A percentile compares a stretch with the other conserved stretches of the same genome.
These are phyloP conservation scores for Leucaena leucocephala DNA, from an alignment of 306 rosid genomes.

Conservation along the genomic window DNA sequence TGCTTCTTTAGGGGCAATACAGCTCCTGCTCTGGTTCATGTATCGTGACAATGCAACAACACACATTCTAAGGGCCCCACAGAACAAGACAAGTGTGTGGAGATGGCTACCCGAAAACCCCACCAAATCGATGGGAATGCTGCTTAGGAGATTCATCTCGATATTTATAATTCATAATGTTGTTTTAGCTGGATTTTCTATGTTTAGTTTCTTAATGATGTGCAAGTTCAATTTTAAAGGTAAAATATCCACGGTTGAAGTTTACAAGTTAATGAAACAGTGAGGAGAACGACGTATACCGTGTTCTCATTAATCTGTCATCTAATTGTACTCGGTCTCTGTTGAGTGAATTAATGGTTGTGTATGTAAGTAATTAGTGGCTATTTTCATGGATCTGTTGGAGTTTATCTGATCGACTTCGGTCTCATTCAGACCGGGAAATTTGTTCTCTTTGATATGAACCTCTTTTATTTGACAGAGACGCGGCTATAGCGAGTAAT, in stretches of 20 bases:
- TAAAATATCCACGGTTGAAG: background rate
- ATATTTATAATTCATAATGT: too few species aligned
- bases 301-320: too few species aligned
- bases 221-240: background rate
- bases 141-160: too few species aligned
- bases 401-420: background rate
- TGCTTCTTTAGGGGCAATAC: conserved; percentile 51
- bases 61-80: conserved; percentile 36
- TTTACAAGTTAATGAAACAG: too few species aligned
- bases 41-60: conserved; percentile 45
- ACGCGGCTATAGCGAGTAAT: too few species aligned
- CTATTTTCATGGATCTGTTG: background rate
- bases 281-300: background rate
- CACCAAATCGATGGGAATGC: conserved; percentile 21
- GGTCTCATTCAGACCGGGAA: background rate
- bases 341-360: background rate
- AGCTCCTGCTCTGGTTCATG: conserved; percentile 55
- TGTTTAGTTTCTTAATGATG: background rate
- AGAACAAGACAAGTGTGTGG: conserved; percentile 30
- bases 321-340: too few species aligned
- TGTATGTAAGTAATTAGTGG: background rate
- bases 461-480: background rate
- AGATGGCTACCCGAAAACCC: conserved; percentile 47
- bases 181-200: background rate
- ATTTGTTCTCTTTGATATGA: background rate